Percentiles rank a stretch among this genome's conserved stretches.
phyloP scores from a whole-genome alignment of 257 asterid species.

The Penstemon barbatus region DNA sequence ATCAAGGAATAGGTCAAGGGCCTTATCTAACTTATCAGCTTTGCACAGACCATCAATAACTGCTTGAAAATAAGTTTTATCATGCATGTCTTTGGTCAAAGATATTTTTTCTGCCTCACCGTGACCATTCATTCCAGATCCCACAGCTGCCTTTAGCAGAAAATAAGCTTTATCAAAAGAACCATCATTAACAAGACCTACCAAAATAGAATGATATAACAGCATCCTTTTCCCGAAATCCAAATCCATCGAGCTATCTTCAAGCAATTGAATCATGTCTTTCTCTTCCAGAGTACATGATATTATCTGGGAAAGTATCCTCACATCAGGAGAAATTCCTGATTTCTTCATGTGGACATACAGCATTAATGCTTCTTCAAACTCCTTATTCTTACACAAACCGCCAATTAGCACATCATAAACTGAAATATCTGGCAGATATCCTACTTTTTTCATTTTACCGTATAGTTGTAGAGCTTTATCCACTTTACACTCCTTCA shows the following conservation, averaged over 20 bases:
- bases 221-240: constrained; percentile 40
- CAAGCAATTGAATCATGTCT: constrained; percentile 48
- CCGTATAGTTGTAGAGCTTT: constrained; percentile 61
- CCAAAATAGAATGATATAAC: constrained; percentile 50
- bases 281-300: constrained; percentile 48
- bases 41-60: constrained; percentile 70
- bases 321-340: constrained; percentile 64
- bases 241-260: constrained; percentile 44
- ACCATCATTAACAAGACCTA: constrained; percentile 55
- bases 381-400: constrained; percentile 57
- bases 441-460: constrained; percentile 60
- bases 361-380: constrained; percentile 55
- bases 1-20: constrained; percentile 54
- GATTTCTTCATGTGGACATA: constrained; percentile 49
- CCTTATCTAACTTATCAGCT: constrained; percentile 57
- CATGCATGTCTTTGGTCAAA: constrained; percentile 35
- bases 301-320: constrained; percentile 52
- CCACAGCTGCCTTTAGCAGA: constrained; percentile 46
- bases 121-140: constrained; percentile 35
- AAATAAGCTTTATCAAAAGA: constrained; percentile 59
- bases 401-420: constrained; percentile 69
- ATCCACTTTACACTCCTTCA: constrained; percentile 58
- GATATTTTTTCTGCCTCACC: constrained; percentile 35
- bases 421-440: constrained; percentile 55
- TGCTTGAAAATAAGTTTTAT: constrained; percentile 56